Conservation (phyloP, 1,284 basidiomycete genomes). For the Porogramme epimiltina region DNA sequence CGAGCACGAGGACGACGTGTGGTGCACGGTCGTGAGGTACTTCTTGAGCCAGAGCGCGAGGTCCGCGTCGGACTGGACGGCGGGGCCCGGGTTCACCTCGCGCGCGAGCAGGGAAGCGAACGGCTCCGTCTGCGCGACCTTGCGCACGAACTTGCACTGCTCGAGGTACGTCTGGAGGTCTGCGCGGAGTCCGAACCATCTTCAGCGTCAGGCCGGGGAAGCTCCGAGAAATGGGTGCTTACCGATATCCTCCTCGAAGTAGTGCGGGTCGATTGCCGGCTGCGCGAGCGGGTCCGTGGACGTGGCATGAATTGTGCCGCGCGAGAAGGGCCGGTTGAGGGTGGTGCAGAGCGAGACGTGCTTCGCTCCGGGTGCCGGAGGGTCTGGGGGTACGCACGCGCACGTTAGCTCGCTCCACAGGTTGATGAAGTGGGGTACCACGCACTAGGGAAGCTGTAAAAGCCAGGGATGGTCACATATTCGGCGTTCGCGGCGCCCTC, state of each 20-base stretch:
- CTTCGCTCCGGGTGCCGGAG: constrained; percentile 27
- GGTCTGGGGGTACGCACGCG: constrained; percentile 20
- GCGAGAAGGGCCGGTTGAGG: constrained; percentile 34
- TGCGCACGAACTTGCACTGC: constrained; percentile 47
- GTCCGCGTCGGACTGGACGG: constrained; percentile 18
- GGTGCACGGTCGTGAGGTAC: constrained; percentile 8
- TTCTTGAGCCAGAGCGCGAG: constrained; percentile 12
- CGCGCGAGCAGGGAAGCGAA: constrained; percentile 38
- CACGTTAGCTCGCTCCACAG: neutral
- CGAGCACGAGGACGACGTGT: constrained; percentile 31
- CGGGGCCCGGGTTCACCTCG: constrained; percentile 40
- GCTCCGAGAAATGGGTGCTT: constrained; percentile 20
- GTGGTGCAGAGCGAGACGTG: constrained; percentile 32
- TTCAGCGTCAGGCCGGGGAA: neutral
- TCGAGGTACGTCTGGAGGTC: constrained; percentile 48
- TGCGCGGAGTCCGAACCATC: neutral
- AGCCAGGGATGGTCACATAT: constrained; percentile 24
- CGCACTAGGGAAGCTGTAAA: constrained; percentile 23
- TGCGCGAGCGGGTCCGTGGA: constrained; percentile 40
- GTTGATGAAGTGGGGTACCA: neutral
- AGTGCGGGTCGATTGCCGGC: constrained; percentile 48
- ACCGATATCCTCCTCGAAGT: constrained; percentile 50
- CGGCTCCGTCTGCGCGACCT: constrained; percentile 42
- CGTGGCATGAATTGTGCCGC: constrained; percentile 44
- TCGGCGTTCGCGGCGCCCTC: constrained; percentile 27